A percentile compares a stretch with the other conserved stretches of the same genome.
Conservation (phyloP, 345 rosid species). For the Brassica napus region DNA sequence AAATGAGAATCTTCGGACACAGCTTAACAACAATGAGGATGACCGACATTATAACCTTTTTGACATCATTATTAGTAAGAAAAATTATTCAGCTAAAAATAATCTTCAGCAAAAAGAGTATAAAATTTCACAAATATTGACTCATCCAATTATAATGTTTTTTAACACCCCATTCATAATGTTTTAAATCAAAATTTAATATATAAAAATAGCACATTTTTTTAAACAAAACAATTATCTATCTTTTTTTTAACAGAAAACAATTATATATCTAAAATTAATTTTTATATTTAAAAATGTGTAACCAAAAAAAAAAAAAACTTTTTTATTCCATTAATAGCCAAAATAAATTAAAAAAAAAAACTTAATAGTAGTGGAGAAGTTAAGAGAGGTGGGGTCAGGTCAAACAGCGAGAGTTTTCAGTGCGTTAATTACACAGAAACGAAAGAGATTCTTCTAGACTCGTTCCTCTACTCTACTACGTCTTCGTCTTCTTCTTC, state of each 20-base stretch:
- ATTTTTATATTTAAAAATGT: too few relatives aligned
- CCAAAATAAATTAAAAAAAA: not conserved
- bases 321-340: not conserved
- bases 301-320: too few relatives aligned
- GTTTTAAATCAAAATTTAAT: not conserved
- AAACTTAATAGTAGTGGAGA: not conserved
- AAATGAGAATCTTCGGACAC: not conserved
- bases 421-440: conserved; percentile 12
- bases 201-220: too few relatives aligned
- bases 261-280: too few relatives aligned
- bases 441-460: not conserved
- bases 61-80: too few relatives aligned
- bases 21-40: too few relatives aligned
- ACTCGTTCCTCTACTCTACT: conserved; percentile 17
- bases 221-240: too few relatives aligned
- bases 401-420: not conserved
- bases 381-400: conserved; percentile 29
- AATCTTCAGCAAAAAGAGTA: too few relatives aligned
- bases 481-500: not conserved
- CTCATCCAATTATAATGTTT: not conserved
- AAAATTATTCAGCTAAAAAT: too few relatives aligned
- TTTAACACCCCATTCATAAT: too few relatives aligned
- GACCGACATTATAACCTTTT: too few relatives aligned
- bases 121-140: not conserved
- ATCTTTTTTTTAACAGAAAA: too few relatives aligned